Base-by-base conservation (phyloP, 176 grass and related monocot genomes). In the Carex scoparia region DNA sequence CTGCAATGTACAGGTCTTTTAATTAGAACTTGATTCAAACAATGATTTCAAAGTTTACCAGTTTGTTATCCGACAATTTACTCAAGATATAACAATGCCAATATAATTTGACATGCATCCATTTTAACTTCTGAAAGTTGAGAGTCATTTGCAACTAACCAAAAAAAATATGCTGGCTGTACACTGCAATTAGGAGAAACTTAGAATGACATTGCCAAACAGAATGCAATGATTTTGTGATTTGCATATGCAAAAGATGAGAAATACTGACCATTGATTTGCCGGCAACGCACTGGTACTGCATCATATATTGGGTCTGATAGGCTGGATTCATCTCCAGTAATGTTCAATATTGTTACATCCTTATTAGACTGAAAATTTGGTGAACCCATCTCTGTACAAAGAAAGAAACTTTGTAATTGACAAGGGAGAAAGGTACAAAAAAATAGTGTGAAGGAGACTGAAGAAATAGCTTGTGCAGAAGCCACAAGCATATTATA, bases 231-330 rank as follows among this genome's bases (percentile, higher is more conserved):
- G 46, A 27, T 75, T 2, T 75, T 53, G 44, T 28, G 10, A 53
- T 78, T 32, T 57, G 27, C 53, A 6, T 40, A 9, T 31, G 5
- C 5, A 35, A 56, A 78, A 31, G 33, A 8, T 35, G 51, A 57
- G 79, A 64, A 31, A 81, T 32, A 19, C 79, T 64, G 9, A 67
- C 61, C 35, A 69, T 68, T 68, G 19, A 53, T 53, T 53, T 44
- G 61, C 44, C 44, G 63, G 81, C 61, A 83, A 44, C 63, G 81
- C 28, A 83, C 81, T 38, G 81, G 81, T 53, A 83, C 44, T 0
- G 81, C 81, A 67, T 69, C 81, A 67, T 68, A 69, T 53, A 83
- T 83, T 2, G 10, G 81, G 62, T 83, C 61, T 65, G 61, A 48
- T 37, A 65, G 37, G 54, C 79, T 28, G 37, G 31, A 61, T 44